These are phyloP conservation scores for cucumber (Cucumis sativus) DNA, from an alignment of 306 rosid species.

Conservation along the genomic window DNA sequence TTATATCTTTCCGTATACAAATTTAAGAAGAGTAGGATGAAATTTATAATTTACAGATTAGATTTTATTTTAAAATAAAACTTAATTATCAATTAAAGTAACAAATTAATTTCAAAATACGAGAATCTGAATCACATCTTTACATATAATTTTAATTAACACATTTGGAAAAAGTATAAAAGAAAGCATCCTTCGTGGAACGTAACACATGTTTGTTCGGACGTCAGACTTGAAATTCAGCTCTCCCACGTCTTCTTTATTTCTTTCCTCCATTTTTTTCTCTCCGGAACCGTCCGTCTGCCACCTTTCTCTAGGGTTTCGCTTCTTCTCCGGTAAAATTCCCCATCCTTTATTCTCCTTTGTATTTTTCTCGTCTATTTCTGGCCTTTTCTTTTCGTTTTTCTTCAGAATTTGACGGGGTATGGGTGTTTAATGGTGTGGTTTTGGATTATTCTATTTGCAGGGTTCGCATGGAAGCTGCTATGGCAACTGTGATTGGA, in stretches of 20 bases:
- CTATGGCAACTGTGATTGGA: slow-evolving; percentile 27
- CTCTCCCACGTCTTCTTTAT: not conserved
- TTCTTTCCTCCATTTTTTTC: not conserved
- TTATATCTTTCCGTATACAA: no score
- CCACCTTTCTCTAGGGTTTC: not conserved
- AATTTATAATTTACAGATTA: no score
- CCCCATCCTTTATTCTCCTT: not conserved
- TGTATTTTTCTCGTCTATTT: not conserved
- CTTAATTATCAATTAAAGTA: not conserved
- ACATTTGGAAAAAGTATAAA: not conserved
- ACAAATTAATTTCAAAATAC: no score
- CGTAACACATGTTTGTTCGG: not conserved
- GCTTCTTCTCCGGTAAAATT: not conserved
- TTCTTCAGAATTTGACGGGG: not conserved
- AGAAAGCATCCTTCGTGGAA: not conserved
- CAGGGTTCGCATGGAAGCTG: slow-evolving; percentile 47
- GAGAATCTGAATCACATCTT: not conserved
- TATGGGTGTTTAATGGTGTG: not conserved
- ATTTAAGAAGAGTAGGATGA: no score
- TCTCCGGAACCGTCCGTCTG: not conserved
- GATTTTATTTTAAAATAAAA: no score
- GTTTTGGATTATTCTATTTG: not conserved
- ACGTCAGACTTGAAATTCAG: not conserved
- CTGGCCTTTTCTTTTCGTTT: not conserved
- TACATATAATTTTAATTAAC: not conserved